Evolutionary conservation across 2,329 filamentous ascomycete species (phyloP), one percentile per base, ranked within the genome.

Genomic region (Neonectria sp.): DNA sequence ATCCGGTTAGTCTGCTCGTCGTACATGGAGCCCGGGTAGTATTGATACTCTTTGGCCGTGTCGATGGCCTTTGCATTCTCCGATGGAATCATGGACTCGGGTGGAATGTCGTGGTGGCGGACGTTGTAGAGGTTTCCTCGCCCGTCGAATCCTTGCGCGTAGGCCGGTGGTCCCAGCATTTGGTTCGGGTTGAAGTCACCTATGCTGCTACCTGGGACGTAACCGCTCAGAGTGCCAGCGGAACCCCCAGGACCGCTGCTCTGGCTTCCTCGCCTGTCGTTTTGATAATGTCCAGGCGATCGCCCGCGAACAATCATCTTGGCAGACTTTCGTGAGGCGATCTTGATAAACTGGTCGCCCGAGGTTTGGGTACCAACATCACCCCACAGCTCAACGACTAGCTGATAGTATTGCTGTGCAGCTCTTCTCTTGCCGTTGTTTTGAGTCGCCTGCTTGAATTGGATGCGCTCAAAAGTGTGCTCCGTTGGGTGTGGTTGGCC

Each of bases 361-460:
- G 64, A 81, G 53, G 35, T 61, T 72, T 81, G 84, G 35, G 79
- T 77, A 3, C 89, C 86, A 8, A 94, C 83, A 70, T 95, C 91
- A 8, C 89, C 93, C 80, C 90, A 94, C 1, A 97, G 88, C 78
- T 97, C 94, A 4, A 97, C 91, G 52, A 97, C 89, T n/a, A 98
- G 86, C 75, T 96, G 93, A 76, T 97, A 97, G 79, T 95, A 97
- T 75, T 97, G 95, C 77, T 98, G 95, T 21, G 95, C 94, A 1
- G 95, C 95, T 63, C 95, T 87, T 72, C 95, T 88, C 80, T 97
- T 97, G 53, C 95, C 95, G 73, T 98, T 98, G 82, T 97, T 98
- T 27, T 94, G 94, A 0, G 95, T 97, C 1, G 95, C 95, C 71
- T 94, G 93, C 79, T 97, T 97, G 87, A 97, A 98, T 75, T 97